Evolutionary conservation across 768 basidiomycete species (phyloP), one percentile per base, ranked within the genome.

Genomic region (Tylopilus subfusipes): DNA sequence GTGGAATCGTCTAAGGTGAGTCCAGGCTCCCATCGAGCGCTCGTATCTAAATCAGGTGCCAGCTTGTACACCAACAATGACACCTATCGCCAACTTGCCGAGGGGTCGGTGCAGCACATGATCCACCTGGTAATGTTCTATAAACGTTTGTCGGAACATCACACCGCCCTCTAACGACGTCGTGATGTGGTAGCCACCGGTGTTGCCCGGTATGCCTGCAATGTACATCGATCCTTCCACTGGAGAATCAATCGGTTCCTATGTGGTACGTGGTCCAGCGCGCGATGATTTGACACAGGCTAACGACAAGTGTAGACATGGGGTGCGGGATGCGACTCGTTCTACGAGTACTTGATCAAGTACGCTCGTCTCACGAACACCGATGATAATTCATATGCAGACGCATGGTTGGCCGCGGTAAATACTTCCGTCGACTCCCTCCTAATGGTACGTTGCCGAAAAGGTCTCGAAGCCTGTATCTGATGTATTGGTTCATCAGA

Each of bases 331-430:
- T 83, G 82, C 0, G 88, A 90, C 68, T 87, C 85, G 53, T 90
- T 83, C 71, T 84, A 86, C 55, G 88, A 90, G 66, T 89, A 90
- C 61, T 75, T 88, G 52, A 82, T 88, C 76, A 90, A 90, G 64
- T 73, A 81, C 42, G 52, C 88, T 4, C 84, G 86, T 25, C 74
- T 90, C 21, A 81, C 82, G 9, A 86, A 87, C 71, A 85, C 84
- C 14, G 61, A 81, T 52, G 78, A 89, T 65, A 73, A 77, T 46
- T 61, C 82, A n/a, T 88, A 82, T 54, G 79, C 78, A 14, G 77
- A 87, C 60, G 78, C 82, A 0, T 90, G 88, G 88, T 69, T 73
- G 38, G 79, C 82, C 2, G 88, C 88, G 0, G 85, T 84, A 13
- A 85, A 89, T 64, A 81, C 84, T 0, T 87, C 88, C 0, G 85